Evolutionary conservation across 2,329 filamentous ascomycete genomes (phyloP).

Genomic region (Coniochaeta sp.): DNA sequence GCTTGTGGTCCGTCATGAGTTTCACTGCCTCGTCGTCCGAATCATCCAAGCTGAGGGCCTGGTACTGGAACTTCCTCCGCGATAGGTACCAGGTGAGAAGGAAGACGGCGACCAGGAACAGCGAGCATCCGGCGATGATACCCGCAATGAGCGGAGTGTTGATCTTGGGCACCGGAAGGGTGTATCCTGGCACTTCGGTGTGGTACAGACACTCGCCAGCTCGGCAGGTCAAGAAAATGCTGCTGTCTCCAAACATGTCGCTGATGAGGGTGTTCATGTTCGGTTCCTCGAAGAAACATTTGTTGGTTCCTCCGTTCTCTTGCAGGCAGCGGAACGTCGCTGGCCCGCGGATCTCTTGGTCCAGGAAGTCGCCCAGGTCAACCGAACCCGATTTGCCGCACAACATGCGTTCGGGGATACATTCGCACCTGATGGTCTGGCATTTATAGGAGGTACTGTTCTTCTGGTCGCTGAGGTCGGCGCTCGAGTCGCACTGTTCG

Average conservation of each 20-base stretch:
- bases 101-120: slow-evolving; percentile 86
- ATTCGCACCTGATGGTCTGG: slow-evolving; percentile 76
- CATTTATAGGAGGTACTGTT: slow-evolving; percentile 86
- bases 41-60: slow-evolving; percentile 76
- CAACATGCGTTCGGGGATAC: slow-evolving; percentile 85
- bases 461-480: slow-evolving; percentile 58
- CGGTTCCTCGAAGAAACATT: slow-evolving; percentile 83
- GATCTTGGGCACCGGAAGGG: slow-evolving; percentile 83
- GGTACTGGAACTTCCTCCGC: slow-evolving; percentile 62
- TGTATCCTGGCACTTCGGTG: slow-evolving; percentile 88
- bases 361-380: slow-evolving; percentile 84
- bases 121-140: slow-evolving; percentile 76
- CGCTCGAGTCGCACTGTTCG: slow-evolving; percentile 68
- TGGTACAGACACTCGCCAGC: slow-evolving; percentile 90
- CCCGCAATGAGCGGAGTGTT: slow-evolving; percentile 95
- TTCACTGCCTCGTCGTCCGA: slow-evolving; percentile 82
- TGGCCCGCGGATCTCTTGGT: slow-evolving; percentile 76
- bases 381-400: slow-evolving; percentile 89
- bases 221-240: slow-evolving; percentile 74
- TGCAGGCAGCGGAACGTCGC: slow-evolving; percentile 73
- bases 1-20: slow-evolving; percentile 86
- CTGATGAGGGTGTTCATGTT: slow-evolving; percentile 85
- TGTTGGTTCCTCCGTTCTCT: slow-evolving; percentile 53
- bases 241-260: slow-evolving; percentile 82
- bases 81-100: slow-evolving; percentile 83